Evolutionary conservation across 352 stramenopile genomes (phyloP).

Genomic region (Elongisporangium anandrum): DNA sequence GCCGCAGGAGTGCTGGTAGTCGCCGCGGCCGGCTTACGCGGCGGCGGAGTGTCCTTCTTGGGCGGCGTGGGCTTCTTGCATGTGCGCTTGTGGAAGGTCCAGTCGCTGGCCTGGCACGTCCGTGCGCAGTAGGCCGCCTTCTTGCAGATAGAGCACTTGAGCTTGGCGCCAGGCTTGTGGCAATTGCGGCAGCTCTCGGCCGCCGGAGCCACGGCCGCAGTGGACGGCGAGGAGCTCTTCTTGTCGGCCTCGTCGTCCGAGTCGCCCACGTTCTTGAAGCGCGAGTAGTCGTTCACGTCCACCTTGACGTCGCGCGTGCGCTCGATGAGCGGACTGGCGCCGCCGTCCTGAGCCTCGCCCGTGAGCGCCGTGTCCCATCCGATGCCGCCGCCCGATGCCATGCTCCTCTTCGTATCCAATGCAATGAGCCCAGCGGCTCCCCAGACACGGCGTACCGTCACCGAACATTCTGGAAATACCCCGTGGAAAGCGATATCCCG

Average conservation of each 20-base stretch:
- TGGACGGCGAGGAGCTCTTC: constrained; percentile 1
- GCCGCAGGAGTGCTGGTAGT: not conserved
- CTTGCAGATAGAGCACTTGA: constrained; percentile 88
- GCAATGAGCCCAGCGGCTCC: not conserved
- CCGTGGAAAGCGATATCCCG: not conserved
- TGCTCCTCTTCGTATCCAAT: not conserved
- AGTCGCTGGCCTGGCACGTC: constrained; percentile 79
- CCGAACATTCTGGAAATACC: not conserved
- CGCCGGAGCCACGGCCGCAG: constrained; percentile 3
- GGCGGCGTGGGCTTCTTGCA: constrained; percentile 76
- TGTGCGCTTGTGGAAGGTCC: constrained; percentile 85
- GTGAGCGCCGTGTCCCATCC: not conserved
- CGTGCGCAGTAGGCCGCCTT: constrained; percentile 80
- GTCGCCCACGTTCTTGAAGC: constrained; percentile 73
- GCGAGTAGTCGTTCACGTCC: constrained; percentile 85
- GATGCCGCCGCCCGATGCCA: not conserved
- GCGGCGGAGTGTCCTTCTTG: constrained; percentile 35
- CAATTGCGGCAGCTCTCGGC: constrained; percentile 63
- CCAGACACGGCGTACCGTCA: not conserved
- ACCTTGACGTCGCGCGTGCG: constrained; percentile 57
- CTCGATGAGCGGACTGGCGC: constrained; percentile 52
- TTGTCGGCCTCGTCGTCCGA: constrained; percentile 28
- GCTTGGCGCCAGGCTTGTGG: constrained; percentile 64
- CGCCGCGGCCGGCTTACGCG: constrained; percentile 14
- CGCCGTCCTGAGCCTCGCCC: constrained; percentile 1